A percentile compares a stretch with the other conserved stretches of the same genome.
phyloP scores from a whole-genome alignment of 2,329 filamentous ascomycete genomes.

The Neofusicoccum umdonicola region DNA sequence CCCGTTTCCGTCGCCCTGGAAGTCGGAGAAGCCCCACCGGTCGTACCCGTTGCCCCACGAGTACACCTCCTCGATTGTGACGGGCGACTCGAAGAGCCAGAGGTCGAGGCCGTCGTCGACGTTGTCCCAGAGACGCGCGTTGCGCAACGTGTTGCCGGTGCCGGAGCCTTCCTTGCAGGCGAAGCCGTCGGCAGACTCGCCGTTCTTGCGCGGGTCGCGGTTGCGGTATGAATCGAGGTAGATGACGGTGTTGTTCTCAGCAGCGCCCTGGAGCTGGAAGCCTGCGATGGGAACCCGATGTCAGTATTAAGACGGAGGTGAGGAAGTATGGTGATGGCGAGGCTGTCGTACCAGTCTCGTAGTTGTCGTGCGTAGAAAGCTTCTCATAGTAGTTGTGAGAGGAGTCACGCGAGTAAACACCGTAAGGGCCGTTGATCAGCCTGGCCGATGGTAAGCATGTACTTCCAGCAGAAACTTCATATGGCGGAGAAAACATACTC shows the following conservation, averaged over 20 bases:
- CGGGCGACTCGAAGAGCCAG: constrained; percentile 42
- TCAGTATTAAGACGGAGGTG: too few species aligned
- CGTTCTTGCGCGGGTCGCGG: constrained; percentile 48
- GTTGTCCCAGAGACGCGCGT: constrained; percentile 51
- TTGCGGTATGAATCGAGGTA: constrained; percentile 28
- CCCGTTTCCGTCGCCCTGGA: constrained; percentile 49
- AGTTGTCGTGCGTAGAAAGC: constrained; percentile 40
- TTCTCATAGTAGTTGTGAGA: constrained; percentile 39
- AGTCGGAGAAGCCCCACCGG: constrained; percentile 44
- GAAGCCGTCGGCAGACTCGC: constrained; percentile 52
- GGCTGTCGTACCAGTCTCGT: constrained; percentile 28
- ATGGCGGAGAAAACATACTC: constrained; percentile 8
- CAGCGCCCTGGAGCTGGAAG: constrained; percentile 37
- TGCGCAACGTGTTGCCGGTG: constrained; percentile 46
- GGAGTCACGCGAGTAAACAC: constrained; percentile 35
- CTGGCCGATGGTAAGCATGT: not conserved
- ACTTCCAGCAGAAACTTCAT: not conserved
- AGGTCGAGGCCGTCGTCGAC: constrained; percentile 52
- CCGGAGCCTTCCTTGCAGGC: constrained; percentile 49
- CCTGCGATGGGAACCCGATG: constrained; percentile 19
- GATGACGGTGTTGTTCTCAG: constrained; percentile 26
- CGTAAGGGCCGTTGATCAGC: constrained; percentile 40
- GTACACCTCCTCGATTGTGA: constrained; percentile 46
- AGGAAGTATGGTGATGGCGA: too few species aligned
- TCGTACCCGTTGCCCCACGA: constrained; percentile 50